These are phyloP conservation scores for Maudiozyma barnettii DNA, from an alignment of 805 yeast species.

Conservation along the genomic window DNA sequence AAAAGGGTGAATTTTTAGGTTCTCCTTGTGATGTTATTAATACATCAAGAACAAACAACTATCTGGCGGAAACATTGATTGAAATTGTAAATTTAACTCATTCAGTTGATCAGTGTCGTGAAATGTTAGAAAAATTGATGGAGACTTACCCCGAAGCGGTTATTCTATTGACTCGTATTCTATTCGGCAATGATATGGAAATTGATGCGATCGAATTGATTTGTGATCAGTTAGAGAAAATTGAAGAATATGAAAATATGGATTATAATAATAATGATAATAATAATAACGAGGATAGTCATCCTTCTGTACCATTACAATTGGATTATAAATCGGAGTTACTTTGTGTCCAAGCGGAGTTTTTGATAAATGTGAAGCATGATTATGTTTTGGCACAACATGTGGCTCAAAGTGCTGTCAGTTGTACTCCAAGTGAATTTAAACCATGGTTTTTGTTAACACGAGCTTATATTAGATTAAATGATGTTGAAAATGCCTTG, in stretches of 20 bases:
- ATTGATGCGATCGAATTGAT: constrained; percentile 28
- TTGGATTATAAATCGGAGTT: constrained; percentile 24
- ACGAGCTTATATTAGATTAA: constrained; percentile 49
- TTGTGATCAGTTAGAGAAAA: constrained; percentile 19
- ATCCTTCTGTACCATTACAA: constrained; percentile 6
- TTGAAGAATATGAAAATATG: constrained; percentile 5
- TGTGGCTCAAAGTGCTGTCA: constrained; percentile 35
- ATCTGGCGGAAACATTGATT: constrained; percentile 25
- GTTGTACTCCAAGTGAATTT: constrained; percentile 66
- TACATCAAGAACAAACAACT: constrained; percentile 27
- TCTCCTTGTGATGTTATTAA: constrained; percentile 26
- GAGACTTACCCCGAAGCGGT: constrained; percentile 20
- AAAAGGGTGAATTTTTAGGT: constrained; percentile 25
- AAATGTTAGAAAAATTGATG: constrained; percentile 19
- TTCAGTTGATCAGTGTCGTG: constrained; percentile 18
- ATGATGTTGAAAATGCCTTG: constrained; percentile 63
- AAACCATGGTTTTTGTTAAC: constrained; percentile 65
- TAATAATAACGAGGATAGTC: too few species aligned
- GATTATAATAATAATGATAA: neutral
- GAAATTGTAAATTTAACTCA: constrained; percentile 26
- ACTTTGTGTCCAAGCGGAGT: constrained; percentile 24
- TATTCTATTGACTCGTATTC: constrained; percentile 24
- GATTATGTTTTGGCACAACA: constrained; percentile 21
- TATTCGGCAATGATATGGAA: constrained; percentile 29
- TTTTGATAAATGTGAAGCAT: constrained; percentile 18